phyloP scores from a whole-genome alignment of 305 asterid genomes.

The Lippia alba region DNA sequence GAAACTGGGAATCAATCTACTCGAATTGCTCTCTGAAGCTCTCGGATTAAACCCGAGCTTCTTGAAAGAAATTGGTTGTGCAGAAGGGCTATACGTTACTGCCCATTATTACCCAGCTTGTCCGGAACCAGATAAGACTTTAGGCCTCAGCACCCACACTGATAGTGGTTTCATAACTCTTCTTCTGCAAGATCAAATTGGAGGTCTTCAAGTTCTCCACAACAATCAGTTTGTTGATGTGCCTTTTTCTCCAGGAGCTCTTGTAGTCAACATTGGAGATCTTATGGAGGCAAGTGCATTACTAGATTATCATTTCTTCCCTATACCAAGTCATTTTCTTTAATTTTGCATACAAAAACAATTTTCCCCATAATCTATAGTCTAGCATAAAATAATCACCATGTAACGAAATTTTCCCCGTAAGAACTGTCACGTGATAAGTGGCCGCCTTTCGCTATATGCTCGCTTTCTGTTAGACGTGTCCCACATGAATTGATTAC shows the following conservation, averaged over 20 bases:
- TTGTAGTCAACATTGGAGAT: neutral
- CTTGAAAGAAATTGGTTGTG: neutral
- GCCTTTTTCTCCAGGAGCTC: neutral
- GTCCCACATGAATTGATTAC: no score
- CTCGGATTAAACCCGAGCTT: neutral
- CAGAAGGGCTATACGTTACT: neutral
- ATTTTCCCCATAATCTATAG: no score
- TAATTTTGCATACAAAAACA: no score
- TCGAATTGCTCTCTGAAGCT: neutral
- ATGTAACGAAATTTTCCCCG: no score
- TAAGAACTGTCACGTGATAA: no score
- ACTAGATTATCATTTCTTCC: no score
- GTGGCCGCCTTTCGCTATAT: no score
- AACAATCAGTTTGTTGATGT: neutral
- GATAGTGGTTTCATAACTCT: neutral
- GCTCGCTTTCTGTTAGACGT: no score
- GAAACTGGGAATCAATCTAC: conserved; percentile 28
- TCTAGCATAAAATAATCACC: no score
- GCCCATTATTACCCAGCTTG: neutral
- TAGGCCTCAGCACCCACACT: neutral
- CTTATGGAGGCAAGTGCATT: neutral
- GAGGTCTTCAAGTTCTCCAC: neutral
- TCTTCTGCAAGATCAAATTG: neutral
- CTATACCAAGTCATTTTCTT: no score
- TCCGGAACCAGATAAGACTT: neutral